Evolutionary conservation across 1,139 yeast genomes (phyloP).

Genomic region (Martiniozyma asiatica): DNA sequence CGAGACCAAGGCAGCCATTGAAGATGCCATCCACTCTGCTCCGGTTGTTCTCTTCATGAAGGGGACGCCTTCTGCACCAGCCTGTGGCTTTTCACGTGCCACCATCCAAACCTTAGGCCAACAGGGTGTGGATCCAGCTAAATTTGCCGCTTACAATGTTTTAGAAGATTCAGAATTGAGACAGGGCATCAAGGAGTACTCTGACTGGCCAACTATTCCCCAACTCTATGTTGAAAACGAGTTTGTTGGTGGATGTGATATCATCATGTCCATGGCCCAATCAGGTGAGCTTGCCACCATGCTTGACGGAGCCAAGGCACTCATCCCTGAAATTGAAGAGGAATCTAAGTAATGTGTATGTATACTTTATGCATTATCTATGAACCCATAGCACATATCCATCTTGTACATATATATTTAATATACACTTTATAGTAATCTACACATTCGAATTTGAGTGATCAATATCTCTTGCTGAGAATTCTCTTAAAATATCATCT

Average conservation of each 20-base stretch:
- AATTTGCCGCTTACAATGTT: conserved; percentile 95
- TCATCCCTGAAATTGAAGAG: conserved; percentile 54
- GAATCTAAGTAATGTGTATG: no score
- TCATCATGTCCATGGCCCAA: conserved; percentile 83
- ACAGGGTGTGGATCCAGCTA: conserved; percentile 92
- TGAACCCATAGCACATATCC: no score
- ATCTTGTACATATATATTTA: no score
- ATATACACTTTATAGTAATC: no score
- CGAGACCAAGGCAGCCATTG: conserved; percentile 75
- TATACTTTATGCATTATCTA: no score
- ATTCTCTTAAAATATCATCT: no score
- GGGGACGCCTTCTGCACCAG: conserved; percentile 96
- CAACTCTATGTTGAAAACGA: conserved; percentile 64
- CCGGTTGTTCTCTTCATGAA: conserved; percentile 94
- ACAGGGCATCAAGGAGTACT: conserved; percentile 85
- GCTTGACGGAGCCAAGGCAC: conserved; percentile 66
- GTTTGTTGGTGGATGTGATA: conserved; percentile 96
- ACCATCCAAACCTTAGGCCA: conserved; percentile 89
- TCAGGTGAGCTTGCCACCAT: conserved; percentile 81
- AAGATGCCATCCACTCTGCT: conserved; percentile 71
- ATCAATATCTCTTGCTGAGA: no score
- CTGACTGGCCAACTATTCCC: conserved; percentile 87
- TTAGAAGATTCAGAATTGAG: conserved; percentile 90
- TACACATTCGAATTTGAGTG: no score
- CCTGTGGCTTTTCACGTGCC: conserved; percentile 95